A percentile compares a stretch with the other conserved stretches of the same genome.
Conservation (phyloP, 305 asterid species). For the Fraxinus sp. region DNA sequence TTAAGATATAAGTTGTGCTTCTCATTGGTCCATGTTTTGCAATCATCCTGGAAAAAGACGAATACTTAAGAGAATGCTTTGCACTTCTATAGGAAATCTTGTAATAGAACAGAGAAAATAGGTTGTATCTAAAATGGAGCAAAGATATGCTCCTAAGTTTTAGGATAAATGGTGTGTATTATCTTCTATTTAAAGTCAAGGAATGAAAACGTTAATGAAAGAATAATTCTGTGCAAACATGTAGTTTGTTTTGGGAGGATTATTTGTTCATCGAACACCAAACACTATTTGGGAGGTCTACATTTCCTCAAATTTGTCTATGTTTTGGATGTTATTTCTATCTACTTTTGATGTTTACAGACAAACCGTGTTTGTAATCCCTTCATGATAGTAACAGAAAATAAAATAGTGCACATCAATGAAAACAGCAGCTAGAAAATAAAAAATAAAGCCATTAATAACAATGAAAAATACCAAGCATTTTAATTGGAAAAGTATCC, state of each 20-base stretch:
- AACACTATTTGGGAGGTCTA: neutral
- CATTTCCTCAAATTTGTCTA: neutral
- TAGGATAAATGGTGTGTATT: neutral
- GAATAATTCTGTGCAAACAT: neutral
- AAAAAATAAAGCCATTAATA: neutral
- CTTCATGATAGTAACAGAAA: neutral
- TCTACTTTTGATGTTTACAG: neutral
- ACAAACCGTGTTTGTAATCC: neutral
- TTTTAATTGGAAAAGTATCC: neutral
- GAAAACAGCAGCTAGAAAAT: neutral
- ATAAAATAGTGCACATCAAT: neutral
- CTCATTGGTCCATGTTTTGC: constrained; percentile 58
- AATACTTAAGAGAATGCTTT: neutral
- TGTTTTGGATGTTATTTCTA: neutral
- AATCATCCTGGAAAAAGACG: constrained; percentile 28
- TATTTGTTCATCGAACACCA: neutral
- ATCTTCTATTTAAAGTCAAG: neutral
- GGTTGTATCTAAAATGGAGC: neutral
- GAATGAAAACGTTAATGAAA: neutral
- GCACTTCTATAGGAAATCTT: neutral
- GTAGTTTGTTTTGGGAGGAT: neutral
- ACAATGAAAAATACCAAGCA: neutral
- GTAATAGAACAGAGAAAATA: neutral
- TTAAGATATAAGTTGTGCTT: constrained; percentile 61
- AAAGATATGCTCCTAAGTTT: neutral